Evolutionary conservation across 768 basidiomycete species (phyloP), one percentile per base, ranked within the genome.

Genomic region (Tremella yokohamensis): DNA sequence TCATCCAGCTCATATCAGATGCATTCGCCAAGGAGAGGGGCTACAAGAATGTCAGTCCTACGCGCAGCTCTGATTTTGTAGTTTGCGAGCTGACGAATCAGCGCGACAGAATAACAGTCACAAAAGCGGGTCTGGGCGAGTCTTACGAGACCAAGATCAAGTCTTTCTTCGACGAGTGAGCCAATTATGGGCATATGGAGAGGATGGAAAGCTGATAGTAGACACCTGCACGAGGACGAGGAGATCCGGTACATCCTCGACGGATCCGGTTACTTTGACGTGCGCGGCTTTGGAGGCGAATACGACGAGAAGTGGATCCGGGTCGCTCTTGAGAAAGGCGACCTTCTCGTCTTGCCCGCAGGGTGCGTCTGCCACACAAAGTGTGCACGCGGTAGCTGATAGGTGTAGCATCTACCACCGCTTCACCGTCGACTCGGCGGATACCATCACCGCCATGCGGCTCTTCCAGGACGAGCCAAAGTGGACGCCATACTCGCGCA

Each of bases 221-320:
- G 89, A 68, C 91, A 96, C 68, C 83, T 97, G 81, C 93, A 96
- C 67, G 90, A 96, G 75, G 92, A 96, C 68, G 92, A 97, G 70
- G 92, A 97, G 77, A 94, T 93, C 69, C 82, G 92, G 8, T 97
- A 89, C 68, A 84, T 93, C 65, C 81, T 90, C 40, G 80, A 82
- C 0, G 93, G 93, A n/a, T 84, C 83, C 38, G 92, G 90, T 0
- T 98, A 85, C 81, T 97, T 96, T 72, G 93, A 97, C 66, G 83
- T 97, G 40, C 83, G 91, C 58, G 89, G 89, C 89, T 49, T 15
- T n/a, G 60, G 53, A 16, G 67, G 54, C n/a, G 29, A 58, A 11
- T 57, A 65, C 40, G 58, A 68, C 25, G 71, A 73, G n/a, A 48
- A 57, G 51, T 96, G 93, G 93, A 87, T 96, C 65, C 83, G 92